phyloP scores from a whole-genome alignment of 176 grass and related monocot species.

The Oryza glaberrima region DNA sequence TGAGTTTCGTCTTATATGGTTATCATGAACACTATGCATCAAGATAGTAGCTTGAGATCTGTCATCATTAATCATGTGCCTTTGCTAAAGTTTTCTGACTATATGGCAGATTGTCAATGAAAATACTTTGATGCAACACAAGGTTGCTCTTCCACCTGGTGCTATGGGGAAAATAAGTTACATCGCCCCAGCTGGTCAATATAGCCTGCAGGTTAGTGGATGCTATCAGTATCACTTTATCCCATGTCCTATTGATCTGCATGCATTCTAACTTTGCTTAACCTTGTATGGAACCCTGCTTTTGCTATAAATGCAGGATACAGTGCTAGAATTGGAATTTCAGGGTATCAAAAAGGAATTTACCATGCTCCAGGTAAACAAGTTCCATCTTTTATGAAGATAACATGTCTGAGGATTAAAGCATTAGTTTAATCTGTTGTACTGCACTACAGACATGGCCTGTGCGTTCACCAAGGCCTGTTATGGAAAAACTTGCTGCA shows the following conservation, averaged over 20 bases:
- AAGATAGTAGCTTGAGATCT: neutral
- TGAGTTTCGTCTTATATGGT: conserved; percentile 4
- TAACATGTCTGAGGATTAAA: conserved; percentile 8
- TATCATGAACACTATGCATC: conserved; percentile 1
- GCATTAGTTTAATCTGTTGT: conserved; percentile 23
- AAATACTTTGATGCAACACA: conserved; percentile 77
- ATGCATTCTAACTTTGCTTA: neutral
- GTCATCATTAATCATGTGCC: neutral
- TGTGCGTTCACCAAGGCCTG: conserved; percentile 86
- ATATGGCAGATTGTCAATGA: conserved; percentile 69
- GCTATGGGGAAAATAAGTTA: conserved; percentile 82
- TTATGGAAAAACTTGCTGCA: conserved; percentile 77
- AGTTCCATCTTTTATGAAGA: neutral
- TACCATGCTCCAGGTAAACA: conserved; percentile 81
- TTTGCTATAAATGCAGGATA: conserved; percentile 66
- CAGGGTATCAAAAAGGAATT: conserved; percentile 85
- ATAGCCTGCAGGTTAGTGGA: conserved; percentile 66
- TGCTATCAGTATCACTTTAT: neutral
- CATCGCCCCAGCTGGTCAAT: conserved; percentile 80
- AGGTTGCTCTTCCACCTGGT: conserved; percentile 82
- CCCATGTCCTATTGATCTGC: neutral
- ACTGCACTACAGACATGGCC: conserved; percentile 67
- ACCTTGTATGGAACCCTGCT: conserved; percentile 10
- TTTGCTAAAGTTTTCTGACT: conserved; percentile 24
- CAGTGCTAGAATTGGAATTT: conserved; percentile 80